Conservation (phyloP, 148 eudicot genomes). For the Silene uniflora region DNA sequence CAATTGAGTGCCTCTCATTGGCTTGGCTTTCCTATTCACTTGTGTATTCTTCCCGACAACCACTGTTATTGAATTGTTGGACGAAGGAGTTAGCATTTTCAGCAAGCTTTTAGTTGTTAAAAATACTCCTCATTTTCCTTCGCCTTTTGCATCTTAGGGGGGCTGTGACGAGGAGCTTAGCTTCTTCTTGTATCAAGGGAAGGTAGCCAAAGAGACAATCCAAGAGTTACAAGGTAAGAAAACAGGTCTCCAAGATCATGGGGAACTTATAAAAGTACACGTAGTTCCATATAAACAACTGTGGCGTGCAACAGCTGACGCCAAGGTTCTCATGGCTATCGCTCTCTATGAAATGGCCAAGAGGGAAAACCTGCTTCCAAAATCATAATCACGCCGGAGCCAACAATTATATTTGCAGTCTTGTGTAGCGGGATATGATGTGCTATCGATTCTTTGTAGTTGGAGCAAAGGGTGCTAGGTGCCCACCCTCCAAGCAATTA, state of each 20-base stretch:
- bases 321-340: constrained; percentile 76
- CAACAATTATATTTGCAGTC: neutral
- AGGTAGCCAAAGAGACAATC: constrained; percentile 56
- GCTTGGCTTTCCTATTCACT: neutral
- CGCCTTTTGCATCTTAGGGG: constrained; percentile 41
- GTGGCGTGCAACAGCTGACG: constrained; percentile 88
- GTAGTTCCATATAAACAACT: constrained; percentile 73
- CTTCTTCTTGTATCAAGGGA: constrained; percentile 63
- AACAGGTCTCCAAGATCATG: constrained; percentile 81
- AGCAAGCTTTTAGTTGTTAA: neutral
- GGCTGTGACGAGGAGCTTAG: constrained; percentile 93
- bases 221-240: constrained; percentile 73
- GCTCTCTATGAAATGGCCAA: constrained; percentile 92
- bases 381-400: neutral
- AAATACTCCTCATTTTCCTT: neutral
- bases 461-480: no score
- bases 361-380: constrained; percentile 56
- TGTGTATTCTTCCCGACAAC: neutral
- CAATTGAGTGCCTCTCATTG: no score
- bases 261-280: constrained; percentile 79
- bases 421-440: neutral
- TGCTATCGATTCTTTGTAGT: no score
- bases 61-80: neutral
- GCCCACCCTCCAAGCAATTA: no score
- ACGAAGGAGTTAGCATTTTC: neutral